These are phyloP conservation scores for Simplicillium aogashimaense DNA, from an alignment of 2,329 filamentous ascomycete genomes.

Conservation along the genomic window DNA sequence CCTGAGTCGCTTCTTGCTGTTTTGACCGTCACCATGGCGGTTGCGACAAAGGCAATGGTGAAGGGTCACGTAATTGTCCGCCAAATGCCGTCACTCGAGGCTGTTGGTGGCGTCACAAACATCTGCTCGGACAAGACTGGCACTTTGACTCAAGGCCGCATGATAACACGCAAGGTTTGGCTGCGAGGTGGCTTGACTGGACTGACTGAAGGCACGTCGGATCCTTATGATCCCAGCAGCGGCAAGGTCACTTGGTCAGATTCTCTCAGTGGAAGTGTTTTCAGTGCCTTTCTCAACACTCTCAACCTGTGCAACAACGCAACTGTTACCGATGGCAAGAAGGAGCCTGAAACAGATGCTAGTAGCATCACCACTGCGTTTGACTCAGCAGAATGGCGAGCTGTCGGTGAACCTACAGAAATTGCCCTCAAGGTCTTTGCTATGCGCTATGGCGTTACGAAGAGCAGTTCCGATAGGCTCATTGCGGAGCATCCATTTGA, in stretches of 20 bases:
- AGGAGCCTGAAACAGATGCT: constrained; percentile 34
- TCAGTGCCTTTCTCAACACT: constrained; percentile 40
- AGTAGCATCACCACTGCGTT: constrained; percentile 36
- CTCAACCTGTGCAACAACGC: constrained; percentile 55
- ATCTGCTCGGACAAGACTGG: constrained; percentile 66
- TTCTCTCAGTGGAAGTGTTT: constrained; percentile 25
- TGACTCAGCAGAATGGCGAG: constrained; percentile 39
- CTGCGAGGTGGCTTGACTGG: constrained; percentile 43
- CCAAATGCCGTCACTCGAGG: constrained; percentile 55
- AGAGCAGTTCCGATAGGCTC: constrained; percentile 32
- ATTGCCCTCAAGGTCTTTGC: constrained; percentile 67
- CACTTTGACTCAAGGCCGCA: constrained; percentile 55
- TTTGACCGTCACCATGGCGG: constrained; percentile 61
- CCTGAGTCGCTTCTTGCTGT: constrained; percentile 60
- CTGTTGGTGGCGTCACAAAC: constrained; percentile 59
- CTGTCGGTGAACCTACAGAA: constrained; percentile 60
- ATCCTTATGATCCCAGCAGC: constrained; percentile 52
- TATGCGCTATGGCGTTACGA: constrained; percentile 52
- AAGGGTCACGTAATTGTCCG: constrained; percentile 56
- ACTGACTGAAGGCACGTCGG: constrained; percentile 41
- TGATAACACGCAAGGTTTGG: constrained; percentile 56
- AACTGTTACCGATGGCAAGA: constrained; percentile 36
- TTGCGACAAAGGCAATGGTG: constrained; percentile 55
- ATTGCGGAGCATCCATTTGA: constrained; percentile 64
- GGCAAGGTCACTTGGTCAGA: constrained; percentile 38